Percentiles rank a stretch among this genome's conserved stretches.
Conservation (phyloP, 352 stramenopile genomes). For the Globisporangium lucens region DNA sequence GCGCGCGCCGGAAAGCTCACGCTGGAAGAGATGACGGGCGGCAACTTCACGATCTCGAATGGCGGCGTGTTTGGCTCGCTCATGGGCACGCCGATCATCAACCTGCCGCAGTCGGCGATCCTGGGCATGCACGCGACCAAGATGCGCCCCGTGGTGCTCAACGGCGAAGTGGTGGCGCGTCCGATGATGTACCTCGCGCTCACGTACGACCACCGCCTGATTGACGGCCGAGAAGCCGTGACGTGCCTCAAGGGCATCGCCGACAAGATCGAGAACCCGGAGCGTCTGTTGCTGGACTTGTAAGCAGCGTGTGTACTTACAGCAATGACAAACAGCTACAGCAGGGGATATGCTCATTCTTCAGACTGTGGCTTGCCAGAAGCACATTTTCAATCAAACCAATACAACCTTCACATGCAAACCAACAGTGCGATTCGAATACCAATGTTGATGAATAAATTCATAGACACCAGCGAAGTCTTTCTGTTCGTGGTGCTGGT, state of each 20-base stretch:
- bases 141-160: constrained; percentile 93
- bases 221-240: constrained; percentile 98
- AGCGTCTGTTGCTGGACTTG: constrained; percentile 94
- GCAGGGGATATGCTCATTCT: not conserved
- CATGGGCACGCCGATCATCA: constrained; percentile 99
- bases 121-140: constrained; percentile 99
- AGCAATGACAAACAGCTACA: not conserved
- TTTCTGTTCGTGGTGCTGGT: no score
- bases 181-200: constrained; percentile 99
- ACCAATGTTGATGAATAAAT: not conserved
- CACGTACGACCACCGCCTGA: constrained; percentile 99
- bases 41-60: constrained; percentile 99
- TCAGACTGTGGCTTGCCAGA: not conserved
- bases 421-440: not conserved
- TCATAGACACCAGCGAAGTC: no score
- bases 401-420: not conserved
- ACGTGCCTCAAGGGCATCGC: constrained; percentile 98
- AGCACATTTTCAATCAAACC: not conserved
- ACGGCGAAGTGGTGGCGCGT: constrained; percentile 94
- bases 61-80: constrained; percentile 98
- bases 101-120: constrained; percentile 97
- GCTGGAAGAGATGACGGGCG: constrained; percentile 92
- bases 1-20: constrained; percentile 74
- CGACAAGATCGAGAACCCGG: constrained; percentile 97
- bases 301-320: constrained; percentile 34